Percentiles rank a stretch among this genome's conserved stretches.
Evolutionary conservation across 2,329 filamentous ascomycete species (phyloP).

Genomic region (Scedosporium aurantiacum): DNA sequence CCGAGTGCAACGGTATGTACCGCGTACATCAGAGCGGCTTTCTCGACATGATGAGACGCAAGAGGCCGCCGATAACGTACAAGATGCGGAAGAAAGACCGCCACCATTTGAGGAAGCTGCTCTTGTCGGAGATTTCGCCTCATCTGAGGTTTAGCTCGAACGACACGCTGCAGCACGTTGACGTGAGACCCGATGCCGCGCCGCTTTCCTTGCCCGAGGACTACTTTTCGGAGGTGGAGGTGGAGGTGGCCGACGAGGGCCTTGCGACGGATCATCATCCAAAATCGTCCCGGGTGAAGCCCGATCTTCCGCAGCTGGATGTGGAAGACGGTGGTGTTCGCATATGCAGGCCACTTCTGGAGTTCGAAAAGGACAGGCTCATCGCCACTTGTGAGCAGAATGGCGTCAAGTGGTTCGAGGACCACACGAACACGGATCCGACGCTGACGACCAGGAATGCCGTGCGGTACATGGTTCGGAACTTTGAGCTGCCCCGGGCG

Average conservation of each 20-base stretch:
- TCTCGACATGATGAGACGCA: slow-evolving; percentile 30
- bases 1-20: slow-evolving; percentile 69
- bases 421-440: slow-evolving; percentile 68
- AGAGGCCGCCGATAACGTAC: slow-evolving; percentile 27
- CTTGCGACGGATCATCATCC: not conserved
- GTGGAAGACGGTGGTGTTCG: slow-evolving; percentile 56
- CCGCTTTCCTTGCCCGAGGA: not conserved
- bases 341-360: slow-evolving; percentile 58
- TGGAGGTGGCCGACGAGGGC: not conserved
- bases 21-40: slow-evolving; percentile 58
- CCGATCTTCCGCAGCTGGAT: slow-evolving; percentile 12
- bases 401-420: slow-evolving; percentile 66
- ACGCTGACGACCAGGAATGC: slow-evolving; percentile 75
- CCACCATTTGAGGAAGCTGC: slow-evolving; percentile 15
- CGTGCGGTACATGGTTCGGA: slow-evolving; percentile 53
- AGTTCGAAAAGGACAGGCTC: slow-evolving; percentile 62
- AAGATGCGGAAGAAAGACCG: slow-evolving; percentile 19
- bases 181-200: not conserved
- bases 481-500: slow-evolving; percentile 54
- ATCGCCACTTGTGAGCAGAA: slow-evolving; percentile 62
- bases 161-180: not conserved
- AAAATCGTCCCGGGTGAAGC: not conserved
- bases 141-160: not conserved
- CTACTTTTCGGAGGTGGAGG: not conserved
- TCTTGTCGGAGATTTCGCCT: slow-evolving; percentile 1